Evolutionary conservation across 306 rosid genomes (phyloP).

Genomic region (Gastrolobium villosum): DNA sequence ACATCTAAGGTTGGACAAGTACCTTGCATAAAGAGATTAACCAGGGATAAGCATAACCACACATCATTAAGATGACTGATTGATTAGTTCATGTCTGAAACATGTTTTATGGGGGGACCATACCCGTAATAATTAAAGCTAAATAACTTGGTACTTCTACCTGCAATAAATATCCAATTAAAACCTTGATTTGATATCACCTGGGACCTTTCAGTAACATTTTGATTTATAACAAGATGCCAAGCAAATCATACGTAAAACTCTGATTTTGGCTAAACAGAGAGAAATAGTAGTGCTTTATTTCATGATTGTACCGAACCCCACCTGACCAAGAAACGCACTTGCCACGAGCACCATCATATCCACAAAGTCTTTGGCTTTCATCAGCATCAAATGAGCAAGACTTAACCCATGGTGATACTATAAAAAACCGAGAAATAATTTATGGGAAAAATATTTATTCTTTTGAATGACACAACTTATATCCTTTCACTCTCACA

Average conservation of each 20-base stretch:
- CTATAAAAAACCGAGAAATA: slow-evolving; percentile 1
- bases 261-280: slow-evolving; percentile 1
- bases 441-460: no score
- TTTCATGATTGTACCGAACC: slow-evolving; percentile 45
- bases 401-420: not conserved
- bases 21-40: not conserved
- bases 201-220: slow-evolving; percentile 49
- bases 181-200: slow-evolving; percentile 52
- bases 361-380: slow-evolving; percentile 42
- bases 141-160: slow-evolving; percentile 38
- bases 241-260: slow-evolving; percentile 49
- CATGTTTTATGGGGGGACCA: slow-evolving; percentile 40
- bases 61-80: slow-evolving; percentile 22
- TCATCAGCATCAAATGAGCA: slow-evolving; percentile 37
- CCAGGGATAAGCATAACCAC: not conserved
- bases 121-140: slow-evolving; percentile 29
- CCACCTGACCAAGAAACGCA: slow-evolving; percentile 47
- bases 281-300: slow-evolving; percentile 24
- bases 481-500: no score
- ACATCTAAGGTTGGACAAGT: not conserved
- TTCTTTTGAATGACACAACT: no score
- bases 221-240: slow-evolving; percentile 49
- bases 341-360: slow-evolving; percentile 44
- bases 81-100: slow-evolving; percentile 33
- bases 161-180: slow-evolving; percentile 32